A percentile compares a stretch with the other conserved stretches of the same genome.
These are phyloP conservation scores for Waltiozyma solani DNA, from an alignment of 1,139 yeast species.

Conservation along the genomic window DNA sequence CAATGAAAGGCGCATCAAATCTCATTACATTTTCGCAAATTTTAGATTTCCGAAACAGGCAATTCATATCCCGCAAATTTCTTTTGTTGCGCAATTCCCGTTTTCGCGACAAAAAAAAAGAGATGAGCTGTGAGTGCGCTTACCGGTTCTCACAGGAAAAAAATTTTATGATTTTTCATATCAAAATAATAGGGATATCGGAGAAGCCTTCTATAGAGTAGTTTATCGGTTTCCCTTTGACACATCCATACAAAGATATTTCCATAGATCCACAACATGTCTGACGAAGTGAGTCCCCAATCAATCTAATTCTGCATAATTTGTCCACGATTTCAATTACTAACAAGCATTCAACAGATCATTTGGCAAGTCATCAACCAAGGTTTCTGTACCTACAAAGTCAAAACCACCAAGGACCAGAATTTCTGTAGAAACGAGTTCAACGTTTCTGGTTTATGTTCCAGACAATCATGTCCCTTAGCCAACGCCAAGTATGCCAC, in stretches of 20 bases:
- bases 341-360: slow-evolving; percentile 27
- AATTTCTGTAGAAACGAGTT: slow-evolving; percentile 82
- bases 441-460: slow-evolving; percentile 85
- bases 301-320: no score
- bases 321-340: background rate
- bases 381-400: slow-evolving; percentile 81
- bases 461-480: slow-evolving; percentile 88
- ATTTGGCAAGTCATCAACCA: slow-evolving; percentile 90
- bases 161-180: background rate
- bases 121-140: no score
- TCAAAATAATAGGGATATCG: background rate
- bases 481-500: slow-evolving; percentile 97
- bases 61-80: background rate
- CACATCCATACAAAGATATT: background rate
- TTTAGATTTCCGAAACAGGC: background rate
- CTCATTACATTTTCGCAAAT: background rate
- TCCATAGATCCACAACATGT: slow-evolving; percentile 21
- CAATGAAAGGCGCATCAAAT: background rate
- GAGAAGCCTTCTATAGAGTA: background rate
- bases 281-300: slow-evolving; percentile 35
- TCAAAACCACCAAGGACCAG: slow-evolving; percentile 72
- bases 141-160: background rate
- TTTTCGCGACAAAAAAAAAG: no score
- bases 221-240: background rate
- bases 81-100: background rate